A percentile compares a stretch with the other conserved stretches of the same genome.
These are phyloP conservation scores for Dryadomyces sulphureus DNA, from an alignment of 2,329 filamentous ascomycete genomes.

Conservation along the genomic window DNA sequence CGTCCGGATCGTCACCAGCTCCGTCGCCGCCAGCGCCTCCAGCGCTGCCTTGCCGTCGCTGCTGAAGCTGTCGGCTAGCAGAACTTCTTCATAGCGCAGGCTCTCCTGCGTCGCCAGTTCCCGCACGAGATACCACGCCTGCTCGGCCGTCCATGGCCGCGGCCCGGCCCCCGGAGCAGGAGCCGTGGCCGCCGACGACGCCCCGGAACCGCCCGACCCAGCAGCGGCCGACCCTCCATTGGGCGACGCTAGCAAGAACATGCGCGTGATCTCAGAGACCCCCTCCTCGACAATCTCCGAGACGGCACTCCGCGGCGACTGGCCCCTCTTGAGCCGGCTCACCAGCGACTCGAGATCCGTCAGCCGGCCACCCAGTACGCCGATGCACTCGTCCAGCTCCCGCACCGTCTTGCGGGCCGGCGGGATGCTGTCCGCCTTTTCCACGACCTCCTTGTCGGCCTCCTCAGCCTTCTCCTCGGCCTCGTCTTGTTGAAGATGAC, in stretches of 20 bases:
- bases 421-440: no score
- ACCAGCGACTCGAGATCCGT: slow-evolving; percentile 90
- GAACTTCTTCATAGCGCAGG: slow-evolving; percentile 72
- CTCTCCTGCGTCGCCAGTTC: slow-evolving; percentile 49
- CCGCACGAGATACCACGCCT: slow-evolving; percentile 83
- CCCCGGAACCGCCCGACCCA: neutral
- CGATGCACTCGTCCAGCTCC: slow-evolving; percentile 71
- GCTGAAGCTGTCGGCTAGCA: slow-evolving; percentile 63
- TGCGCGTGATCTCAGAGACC: slow-evolving; percentile 80
- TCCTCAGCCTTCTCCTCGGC: slow-evolving; percentile 16
- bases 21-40: slow-evolving; percentile 67
- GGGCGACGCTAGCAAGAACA: slow-evolving; percentile 62
- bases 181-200: neutral
- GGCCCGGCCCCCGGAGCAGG: slow-evolving; percentile 12
- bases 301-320: slow-evolving; percentile 67
- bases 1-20: slow-evolving; percentile 66
- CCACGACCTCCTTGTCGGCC: slow-evolving; percentile 6
- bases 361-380: slow-evolving; percentile 74
- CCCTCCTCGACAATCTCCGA: slow-evolving; percentile 80
- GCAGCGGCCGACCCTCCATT: neutral
- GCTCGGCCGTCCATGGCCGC: slow-evolving; percentile 63
- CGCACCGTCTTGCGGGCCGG: slow-evolving; percentile 23
- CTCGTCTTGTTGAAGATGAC: slow-evolving; percentile 48
- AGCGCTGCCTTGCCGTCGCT: slow-evolving; percentile 57
- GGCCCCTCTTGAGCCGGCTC: slow-evolving; percentile 75